Evolutionary conservation across 176 grass and related monocot genomes (phyloP).

Genomic region (Avena atlantica): DNA sequence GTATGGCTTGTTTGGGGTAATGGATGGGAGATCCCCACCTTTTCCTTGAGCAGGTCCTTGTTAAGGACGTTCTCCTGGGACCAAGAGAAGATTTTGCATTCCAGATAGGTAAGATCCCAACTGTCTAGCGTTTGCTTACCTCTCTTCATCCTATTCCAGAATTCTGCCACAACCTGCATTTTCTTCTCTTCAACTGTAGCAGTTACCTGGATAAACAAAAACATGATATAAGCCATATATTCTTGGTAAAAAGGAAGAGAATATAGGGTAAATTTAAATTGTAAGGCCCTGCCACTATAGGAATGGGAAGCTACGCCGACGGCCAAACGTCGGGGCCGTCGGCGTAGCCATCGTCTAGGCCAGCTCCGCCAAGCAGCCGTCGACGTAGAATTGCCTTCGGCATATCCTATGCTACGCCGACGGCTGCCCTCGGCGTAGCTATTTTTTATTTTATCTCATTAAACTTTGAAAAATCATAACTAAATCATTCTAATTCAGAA

Average conservation of each 20-base stretch:
- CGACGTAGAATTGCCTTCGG: too few relatives aligned
- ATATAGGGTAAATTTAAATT: neutral
- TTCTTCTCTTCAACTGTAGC: neutral
- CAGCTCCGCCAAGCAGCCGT: too few relatives aligned
- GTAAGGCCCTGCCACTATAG: neutral
- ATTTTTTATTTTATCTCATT: too few relatives aligned
- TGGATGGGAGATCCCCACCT: neutral
- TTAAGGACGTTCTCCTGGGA: neutral
- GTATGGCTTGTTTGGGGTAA: neutral
- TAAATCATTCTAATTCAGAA: too few relatives aligned
- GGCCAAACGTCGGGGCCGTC: too few relatives aligned
- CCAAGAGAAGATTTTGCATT: conserved; percentile 15
- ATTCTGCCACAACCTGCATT: neutral
- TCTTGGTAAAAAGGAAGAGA: neutral
- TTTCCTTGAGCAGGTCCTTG: conserved; percentile 1
- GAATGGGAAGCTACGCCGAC: too few relatives aligned
- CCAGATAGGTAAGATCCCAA: conserved; percentile 12
- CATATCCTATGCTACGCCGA: too few relatives aligned
- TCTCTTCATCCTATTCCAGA: neutral
- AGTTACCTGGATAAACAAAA: neutral
- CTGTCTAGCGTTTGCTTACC: neutral
- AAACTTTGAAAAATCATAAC: too few relatives aligned
- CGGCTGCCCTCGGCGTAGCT: too few relatives aligned
- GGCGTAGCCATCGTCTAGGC: too few relatives aligned
- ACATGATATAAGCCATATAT: neutral